Evolutionary conservation across 495 filamentous ascomycete genomes (phyloP).

Genomic region (Pseudoneurospora amorphoporcata): DNA sequence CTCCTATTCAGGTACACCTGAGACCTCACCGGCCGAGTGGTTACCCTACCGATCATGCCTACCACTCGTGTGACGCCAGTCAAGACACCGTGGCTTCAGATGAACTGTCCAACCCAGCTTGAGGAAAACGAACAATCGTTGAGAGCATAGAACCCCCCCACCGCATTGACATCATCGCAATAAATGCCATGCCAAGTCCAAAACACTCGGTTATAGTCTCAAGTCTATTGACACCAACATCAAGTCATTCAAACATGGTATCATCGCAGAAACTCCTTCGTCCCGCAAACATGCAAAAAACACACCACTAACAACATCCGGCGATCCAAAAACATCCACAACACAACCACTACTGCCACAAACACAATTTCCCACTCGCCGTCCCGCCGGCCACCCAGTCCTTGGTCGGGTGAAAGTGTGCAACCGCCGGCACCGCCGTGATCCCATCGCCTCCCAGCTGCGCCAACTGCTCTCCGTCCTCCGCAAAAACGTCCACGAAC

Average conservation of each 20-base stretch:
- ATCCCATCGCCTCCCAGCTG: slow-evolving; percentile 84
- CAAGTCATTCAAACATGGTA: not conserved
- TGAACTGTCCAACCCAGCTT: not conserved
- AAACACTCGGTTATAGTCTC: not conserved
- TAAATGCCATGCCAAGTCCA: not conserved
- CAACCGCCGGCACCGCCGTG: slow-evolving; percentile 87
- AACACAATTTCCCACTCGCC: slow-evolving; percentile 80
- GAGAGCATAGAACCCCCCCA: not conserved
- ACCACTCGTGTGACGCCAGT: not conserved
- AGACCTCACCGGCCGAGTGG: not conserved
- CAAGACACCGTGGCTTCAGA: not conserved
- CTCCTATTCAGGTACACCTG: not conserved
- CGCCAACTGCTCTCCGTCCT: slow-evolving; percentile 74
- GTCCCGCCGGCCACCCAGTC: slow-evolving; percentile 93
- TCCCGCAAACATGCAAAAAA: not conserved
- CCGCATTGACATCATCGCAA: not conserved
- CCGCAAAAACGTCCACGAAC: slow-evolving; percentile 82
- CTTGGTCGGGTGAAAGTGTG: slow-evolving; percentile 74
- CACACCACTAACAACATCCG: not conserved
- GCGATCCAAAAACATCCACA: not conserved
- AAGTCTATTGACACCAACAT: not conserved
- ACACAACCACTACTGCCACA: slow-evolving; percentile 62
- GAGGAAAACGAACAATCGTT: not conserved
- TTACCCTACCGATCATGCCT: not conserved
- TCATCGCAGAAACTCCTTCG: not conserved